Base-by-base conservation (phyloP, 2,329 filamentous ascomycete genomes). In the Chaetomium strumarium region DNA sequence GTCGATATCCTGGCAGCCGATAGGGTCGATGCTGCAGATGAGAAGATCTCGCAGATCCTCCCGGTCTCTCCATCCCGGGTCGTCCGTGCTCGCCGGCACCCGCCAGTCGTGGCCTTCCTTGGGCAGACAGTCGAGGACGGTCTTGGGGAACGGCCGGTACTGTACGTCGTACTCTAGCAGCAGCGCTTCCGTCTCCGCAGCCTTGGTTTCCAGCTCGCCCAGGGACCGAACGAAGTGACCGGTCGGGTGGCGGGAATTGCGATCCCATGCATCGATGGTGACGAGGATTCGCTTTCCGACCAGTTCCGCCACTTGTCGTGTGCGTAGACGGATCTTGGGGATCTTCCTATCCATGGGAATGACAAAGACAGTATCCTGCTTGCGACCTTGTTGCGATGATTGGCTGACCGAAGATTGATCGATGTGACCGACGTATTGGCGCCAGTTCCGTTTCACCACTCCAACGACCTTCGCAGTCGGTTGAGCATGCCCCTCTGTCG, bases 311-410 rank as follows among this genome's bases (percentile, higher is more conserved):
- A 90, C 91, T 70, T 97, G 93, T 47, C 93, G 81, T 11, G 93
- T 97, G 46, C 91, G 85, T 50, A 99, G 83, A 42, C 90, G 83
- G 63, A 99, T 96, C 74, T 97, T 99, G 2, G 93, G 93, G 19
- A 99, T 88, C 63, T 90, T 86, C 75, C 96, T 97, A 70, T 99
- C 92, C 92, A 99, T 97, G 4, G 93, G 91, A 45, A 97, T 84
- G 16, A 99, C 78, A 70, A 99, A 99, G 13, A 99, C 90, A 14
- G 83, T 95, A 66, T 96, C 90, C 66, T 95, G 90, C 63, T 87
- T 87, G 53, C 90, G 81, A 30, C 89, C 90, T 61, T 90, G 85
- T 55, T 83, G 85, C 2, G 81, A 80, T 3, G 83, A 80, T 49
- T 84, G 81, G 63, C 85, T 85, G 45, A 90, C 85, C 2, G 91